Conservation (phyloP, 352 stramenopile species). For the Blastocystis sp. region DNA sequence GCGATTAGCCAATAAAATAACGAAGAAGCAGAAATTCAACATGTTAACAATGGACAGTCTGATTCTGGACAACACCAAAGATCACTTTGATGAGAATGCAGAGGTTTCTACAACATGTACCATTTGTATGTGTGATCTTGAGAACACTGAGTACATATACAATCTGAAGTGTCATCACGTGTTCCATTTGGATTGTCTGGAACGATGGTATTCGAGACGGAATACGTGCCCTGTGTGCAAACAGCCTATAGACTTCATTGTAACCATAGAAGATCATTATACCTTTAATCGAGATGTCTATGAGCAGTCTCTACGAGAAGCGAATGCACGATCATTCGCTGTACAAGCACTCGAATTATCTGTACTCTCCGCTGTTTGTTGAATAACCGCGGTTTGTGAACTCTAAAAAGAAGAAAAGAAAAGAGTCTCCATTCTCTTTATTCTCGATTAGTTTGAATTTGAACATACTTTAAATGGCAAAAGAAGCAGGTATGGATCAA, state of each 20-base stretch:
- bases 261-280: constrained; percentile 32
- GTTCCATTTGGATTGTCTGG: constrained; percentile 54
- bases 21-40: not conserved
- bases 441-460: too few species aligned
- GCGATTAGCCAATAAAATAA: not conserved
- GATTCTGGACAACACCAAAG: not conserved
- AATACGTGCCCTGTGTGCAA: constrained; percentile 45
- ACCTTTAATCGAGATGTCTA: constrained; percentile 32
- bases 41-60: not conserved
- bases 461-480: not conserved
- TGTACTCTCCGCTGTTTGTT: not conserved
- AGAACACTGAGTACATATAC: constrained; percentile 21
- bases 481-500: not conserved
- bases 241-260: constrained; percentile 48
- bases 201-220: constrained; percentile 29
- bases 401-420: too few species aligned
- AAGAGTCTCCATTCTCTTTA: too few species aligned
- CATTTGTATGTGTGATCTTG: constrained; percentile 50
- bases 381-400: not conserved
- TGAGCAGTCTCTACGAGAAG: not conserved
- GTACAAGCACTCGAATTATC: too few species aligned
- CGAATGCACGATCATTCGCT: too few species aligned
- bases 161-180: constrained; percentile 42
- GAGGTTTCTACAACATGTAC: constrained; percentile 10
- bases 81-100: not conserved